Evolutionary conservation across 192 early-diverging fungal species (phyloP), one percentile per base, ranked within the genome.

Genomic region (Backusella liffmaniae): DNA sequence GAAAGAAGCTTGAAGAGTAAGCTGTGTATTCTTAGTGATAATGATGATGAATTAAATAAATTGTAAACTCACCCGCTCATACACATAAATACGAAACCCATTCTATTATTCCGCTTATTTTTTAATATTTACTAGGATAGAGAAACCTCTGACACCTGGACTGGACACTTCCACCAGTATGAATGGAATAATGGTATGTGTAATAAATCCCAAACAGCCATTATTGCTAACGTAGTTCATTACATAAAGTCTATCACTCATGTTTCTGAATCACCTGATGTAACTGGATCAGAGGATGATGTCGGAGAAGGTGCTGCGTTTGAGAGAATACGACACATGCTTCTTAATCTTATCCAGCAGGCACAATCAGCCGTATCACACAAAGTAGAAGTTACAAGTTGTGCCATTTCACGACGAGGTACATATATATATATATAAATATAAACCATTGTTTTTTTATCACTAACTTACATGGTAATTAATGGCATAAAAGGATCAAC

Each of bases 301-400:
- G 41, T 75, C 26, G 73, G 30, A 21, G 69, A 77, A 49, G 76
- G 72, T 62, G 68, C 46, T 26, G 76, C 69, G 21, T 77, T 71
- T 62, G 68, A 77, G 34, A 53, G 69, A 62, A 29, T 77, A 21
- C 46, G 69, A 32, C 18, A 21, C 34, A 77, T 77, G 76, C 36
- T 77, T 8, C 44, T 59, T 26, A 56, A 53, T 15, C 59, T 77
- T 21, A 77, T 77, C 35, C 69, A 77, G 18, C 76, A 77, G 49
- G 76, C 76, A 46, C 68, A 77, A 71, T 39, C n/a, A 39, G 69
- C 76, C 9, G 46, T 77, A 41, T 51, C 42, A 37, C 69, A 53
- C 29, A 77, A 77, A 30, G 41, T 44, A 35, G 72, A 77, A 66
- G 30, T 66, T 21, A 67, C 56, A 23, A 62, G n/a, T 62, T 23